Base-by-base conservation (phyloP, 2,329 filamentous ascomycete species). In the Berkeleyomyces basicola region DNA sequence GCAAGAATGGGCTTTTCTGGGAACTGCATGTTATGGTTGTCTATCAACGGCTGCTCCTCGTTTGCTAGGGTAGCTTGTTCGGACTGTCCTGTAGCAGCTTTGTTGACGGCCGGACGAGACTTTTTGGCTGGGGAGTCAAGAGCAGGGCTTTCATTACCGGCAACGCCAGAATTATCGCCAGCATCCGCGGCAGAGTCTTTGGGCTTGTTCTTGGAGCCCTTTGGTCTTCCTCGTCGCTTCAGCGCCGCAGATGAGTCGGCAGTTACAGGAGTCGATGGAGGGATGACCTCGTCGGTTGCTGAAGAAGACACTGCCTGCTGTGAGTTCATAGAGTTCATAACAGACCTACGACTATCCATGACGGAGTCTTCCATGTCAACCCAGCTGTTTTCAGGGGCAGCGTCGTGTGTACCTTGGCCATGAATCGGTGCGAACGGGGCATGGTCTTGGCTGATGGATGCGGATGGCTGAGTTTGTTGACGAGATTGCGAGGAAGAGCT, bases 201-300 rank as follows among this genome's bases (percentile, higher is more conserved):
- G 14, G 71, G 69, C 39, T 75, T 74, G 61, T 75, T 77, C 65
- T 74, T 78, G 11, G 77, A 76, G 0, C 77, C 81, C 66, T 82
- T 82, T 6, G 81, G 80, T 16, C 81, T 74, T 14, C 81, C 80
- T 65, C 80, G 74, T 59, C 79, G 74, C 67, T 77, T 81, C 43
- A 69, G 59, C 31, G 69, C 59, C 16, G 59, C 59, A 39, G 59
- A 61, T 9, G 59, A 61, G 31, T 64, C 59, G 36, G 51, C 42
- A 3, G 39, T 46, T 36, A 61, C 55, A 16, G 59, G 47, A 7
- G 58, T 61, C 11, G 53, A 36, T 31, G 42, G 40, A 7, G 39
- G 63, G 40, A 65, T 62, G 1, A 61, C 55, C 42, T 61, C 57
- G 23, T 65, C 66, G 4, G 63, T 39, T 3, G 36, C 33, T 42